Evolutionary conservation across 257 asterid genomes (phyloP).

Genomic region (Capsicum rhomboideum): DNA sequence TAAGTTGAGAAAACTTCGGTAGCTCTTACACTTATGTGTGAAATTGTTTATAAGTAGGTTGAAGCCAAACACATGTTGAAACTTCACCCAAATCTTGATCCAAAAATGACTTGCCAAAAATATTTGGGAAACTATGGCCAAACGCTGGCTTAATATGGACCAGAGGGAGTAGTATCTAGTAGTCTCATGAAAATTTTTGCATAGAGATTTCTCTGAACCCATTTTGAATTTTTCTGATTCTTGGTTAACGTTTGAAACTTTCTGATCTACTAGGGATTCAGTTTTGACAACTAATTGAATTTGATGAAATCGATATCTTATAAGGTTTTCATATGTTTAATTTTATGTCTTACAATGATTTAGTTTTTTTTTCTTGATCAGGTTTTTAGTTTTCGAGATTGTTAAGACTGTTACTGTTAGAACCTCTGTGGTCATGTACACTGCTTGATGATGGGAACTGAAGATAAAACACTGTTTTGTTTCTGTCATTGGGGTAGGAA

Average conservation of each 20-base stretch:
- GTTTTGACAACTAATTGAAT: background rate
- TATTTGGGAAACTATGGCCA: too few species aligned
- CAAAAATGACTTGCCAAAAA: too few species aligned
- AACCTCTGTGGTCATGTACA: background rate
- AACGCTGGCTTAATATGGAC: too few species aligned
- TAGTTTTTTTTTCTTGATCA: background rate
- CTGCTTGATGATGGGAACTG: background rate
- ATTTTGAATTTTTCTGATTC: background rate
- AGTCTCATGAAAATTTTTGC: background rate
- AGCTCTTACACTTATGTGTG: too few species aligned
- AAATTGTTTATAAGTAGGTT: too few species aligned
- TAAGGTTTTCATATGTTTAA: background rate
- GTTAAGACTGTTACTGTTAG: background rate
- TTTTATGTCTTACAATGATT: background rate
- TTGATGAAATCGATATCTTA: background rate
- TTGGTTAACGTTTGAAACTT: background rate
- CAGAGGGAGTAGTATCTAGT: background rate
- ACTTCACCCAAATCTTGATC: too few species aligned
- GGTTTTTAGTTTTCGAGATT: background rate
- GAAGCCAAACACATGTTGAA: too few species aligned
- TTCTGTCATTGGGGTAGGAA: constrained; percentile 1
- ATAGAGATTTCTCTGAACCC: background rate
- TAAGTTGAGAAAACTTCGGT: too few species aligned
- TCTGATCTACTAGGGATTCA: constrained; percentile 21
- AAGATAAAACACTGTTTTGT: background rate